Conservation (phyloP, 1,284 basidiomycete species). For the Porodaedalea pini region DNA sequence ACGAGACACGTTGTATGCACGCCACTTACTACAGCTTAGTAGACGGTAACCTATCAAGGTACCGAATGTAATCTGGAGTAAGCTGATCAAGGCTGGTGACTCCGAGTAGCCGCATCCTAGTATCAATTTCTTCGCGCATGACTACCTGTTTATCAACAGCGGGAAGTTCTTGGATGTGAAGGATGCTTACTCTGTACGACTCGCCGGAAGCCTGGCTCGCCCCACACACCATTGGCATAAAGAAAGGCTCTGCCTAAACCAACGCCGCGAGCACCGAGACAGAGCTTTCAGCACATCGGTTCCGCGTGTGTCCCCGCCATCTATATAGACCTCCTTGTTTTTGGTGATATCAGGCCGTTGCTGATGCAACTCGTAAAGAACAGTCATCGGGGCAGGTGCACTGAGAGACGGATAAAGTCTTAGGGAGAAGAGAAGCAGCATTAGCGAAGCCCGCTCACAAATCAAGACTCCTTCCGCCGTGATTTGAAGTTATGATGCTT, state of each 20-base stretch:
- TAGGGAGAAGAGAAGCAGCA: constrained; percentile 34
- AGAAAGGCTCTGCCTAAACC: constrained; percentile 52
- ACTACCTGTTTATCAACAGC: constrained; percentile 5
- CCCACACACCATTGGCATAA: constrained; percentile 39
- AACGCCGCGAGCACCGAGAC: constrained; percentile 51
- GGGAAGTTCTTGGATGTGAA: background rate
- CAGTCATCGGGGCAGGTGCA: constrained; percentile 22
- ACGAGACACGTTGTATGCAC: background rate
- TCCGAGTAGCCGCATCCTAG: constrained; percentile 51
- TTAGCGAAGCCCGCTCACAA: constrained; percentile 32
- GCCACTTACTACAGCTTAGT: constrained; percentile 11
- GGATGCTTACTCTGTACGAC: constrained; percentile 17
- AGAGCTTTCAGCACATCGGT: constrained; percentile 52
- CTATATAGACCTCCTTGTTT: constrained; percentile 41
- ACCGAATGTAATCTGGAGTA: constrained; percentile 37
- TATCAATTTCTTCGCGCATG: constrained; percentile 43
- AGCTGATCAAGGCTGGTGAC: constrained; percentile 46
- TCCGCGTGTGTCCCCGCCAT: constrained; percentile 51
- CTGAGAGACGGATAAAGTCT: constrained; percentile 14
- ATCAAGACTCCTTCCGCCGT: constrained; percentile 36
- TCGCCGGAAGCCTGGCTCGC: constrained; percentile 14
- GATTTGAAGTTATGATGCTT: constrained; percentile 49
- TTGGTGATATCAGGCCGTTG: constrained; percentile 39
- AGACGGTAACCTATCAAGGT: constrained; percentile 11
- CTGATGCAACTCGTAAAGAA: constrained; percentile 41